Evolutionary conservation across 2,329 filamentous ascomycete genomes (phyloP), one percentile per base, ranked within the genome.

Genomic region (Aureobasidium uvarum): DNA sequence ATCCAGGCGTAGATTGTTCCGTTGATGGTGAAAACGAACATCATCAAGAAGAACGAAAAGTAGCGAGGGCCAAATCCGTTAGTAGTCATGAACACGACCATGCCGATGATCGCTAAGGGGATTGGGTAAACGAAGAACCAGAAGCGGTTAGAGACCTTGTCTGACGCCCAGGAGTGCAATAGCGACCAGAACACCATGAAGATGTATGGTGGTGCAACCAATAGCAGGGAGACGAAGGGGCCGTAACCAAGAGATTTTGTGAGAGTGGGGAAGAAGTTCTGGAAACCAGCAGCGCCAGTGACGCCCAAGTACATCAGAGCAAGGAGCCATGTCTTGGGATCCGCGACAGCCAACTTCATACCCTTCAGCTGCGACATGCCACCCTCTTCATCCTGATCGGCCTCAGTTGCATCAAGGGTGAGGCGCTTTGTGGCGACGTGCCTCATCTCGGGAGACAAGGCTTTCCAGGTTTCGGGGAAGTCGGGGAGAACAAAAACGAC

Each of bases 1-100:
- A 93, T 91, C 90, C 90, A 95, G 2, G 87, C 89, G 72, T 87
- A 91, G 55, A 85, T 70, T 84, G 81, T 83, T 39, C 80, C 80
- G 74, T 84, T 83, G 73, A 82, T 81, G 18, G 81, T 78, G 69
- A 85, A 85, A 65, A 85, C 78, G 68, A 85, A 84, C 68, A 80
- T 79, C 76, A 85, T 81, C 45, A 85, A 74, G 77, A 85, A 85
- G 66, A 85, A 75, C 28, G 78, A 79, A 73, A 85, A 81, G 75
- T 85, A 86, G 20, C 81, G 79, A 0, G 83, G 78, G 0, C 81
- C 83, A 64, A 86, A 85, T 36, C 70, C 70, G 10, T 77, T 70
- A 5, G 80, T 81, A 6, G 79, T 79, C 81, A 85, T 85, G 75
- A 84, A 85, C 64, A 85, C 74, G 51, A 84, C 71, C 65, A 80